Evolutionary conservation across 2,329 filamentous ascomycete genomes (phyloP).

Genomic region (Macrophomina phaseolina): DNA sequence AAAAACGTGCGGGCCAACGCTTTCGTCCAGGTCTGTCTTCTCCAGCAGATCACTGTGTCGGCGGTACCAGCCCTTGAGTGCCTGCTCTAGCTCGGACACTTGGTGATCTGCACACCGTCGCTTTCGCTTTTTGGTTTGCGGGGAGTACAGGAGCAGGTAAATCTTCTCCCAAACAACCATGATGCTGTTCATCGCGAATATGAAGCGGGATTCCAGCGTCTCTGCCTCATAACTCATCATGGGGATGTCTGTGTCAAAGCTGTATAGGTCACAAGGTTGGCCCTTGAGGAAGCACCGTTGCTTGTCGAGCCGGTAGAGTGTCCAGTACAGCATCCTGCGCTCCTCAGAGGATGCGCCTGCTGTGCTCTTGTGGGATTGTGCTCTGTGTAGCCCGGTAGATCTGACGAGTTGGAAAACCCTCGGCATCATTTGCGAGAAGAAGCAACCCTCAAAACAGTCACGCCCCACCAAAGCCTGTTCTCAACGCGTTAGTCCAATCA

Average conservation of each 20-base stretch:
- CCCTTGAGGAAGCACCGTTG: conserved; percentile 8
- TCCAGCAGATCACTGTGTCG: conserved; percentile 3
- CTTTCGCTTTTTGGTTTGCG: neutral
- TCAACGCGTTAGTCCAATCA: neutral
- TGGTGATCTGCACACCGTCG: neutral
- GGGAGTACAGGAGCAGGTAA: conserved; percentile 8
- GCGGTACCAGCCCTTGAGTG: conserved; percentile 1
- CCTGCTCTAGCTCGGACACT: neutral
- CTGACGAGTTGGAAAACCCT: neutral
- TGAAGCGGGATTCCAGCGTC: neutral
- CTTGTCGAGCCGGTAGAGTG: neutral
- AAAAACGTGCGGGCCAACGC: neutral
- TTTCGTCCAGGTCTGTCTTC: neutral
- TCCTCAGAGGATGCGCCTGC: neutral
- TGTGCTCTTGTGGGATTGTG: neutral
- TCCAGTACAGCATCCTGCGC: conserved; percentile 7
- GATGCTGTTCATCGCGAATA: neutral
- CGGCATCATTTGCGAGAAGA: conserved; percentile 2
- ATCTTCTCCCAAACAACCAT: conserved; percentile 10
- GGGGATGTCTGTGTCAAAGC: conserved; percentile 5
- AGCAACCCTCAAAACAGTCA: neutral
- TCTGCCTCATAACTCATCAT: neutral
- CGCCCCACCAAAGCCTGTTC: neutral
- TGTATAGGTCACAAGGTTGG: conserved; percentile 3
- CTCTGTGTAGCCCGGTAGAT: neutral